Conservation (phyloP, 257 asterid species). For the Hygrophila difformis region DNA sequence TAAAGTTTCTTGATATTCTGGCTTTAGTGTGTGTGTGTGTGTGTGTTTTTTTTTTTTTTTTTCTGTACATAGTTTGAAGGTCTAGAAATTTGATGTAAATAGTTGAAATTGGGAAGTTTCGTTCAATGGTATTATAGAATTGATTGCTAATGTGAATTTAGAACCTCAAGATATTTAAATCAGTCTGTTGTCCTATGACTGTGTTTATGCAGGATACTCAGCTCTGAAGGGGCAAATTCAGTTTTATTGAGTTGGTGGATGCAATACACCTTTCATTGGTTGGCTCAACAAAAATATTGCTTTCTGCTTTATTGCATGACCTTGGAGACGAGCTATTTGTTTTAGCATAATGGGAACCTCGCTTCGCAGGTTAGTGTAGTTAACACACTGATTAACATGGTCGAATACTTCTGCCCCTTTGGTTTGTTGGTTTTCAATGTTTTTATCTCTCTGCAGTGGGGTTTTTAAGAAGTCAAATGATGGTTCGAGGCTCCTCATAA, state of each 20-base stretch:
- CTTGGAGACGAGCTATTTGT: slow-evolving; percentile 49
- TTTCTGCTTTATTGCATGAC: slow-evolving; percentile 40
- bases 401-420: slow-evolving; percentile 3
- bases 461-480: slow-evolving; percentile 64
- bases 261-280: slow-evolving; percentile 22
- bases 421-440: slow-evolving; percentile 7
- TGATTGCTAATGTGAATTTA: no score
- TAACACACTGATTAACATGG: slow-evolving; percentile 4
- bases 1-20: neutral
- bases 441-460: slow-evolving; percentile 53
- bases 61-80: slow-evolving; percentile 2
- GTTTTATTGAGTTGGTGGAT: slow-evolving; percentile 28
- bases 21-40: no score
- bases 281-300: slow-evolving; percentile 46
- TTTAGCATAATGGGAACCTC: slow-evolving; percentile 64
- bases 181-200: slow-evolving; percentile 1
- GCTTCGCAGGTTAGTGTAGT: slow-evolving; percentile 58
- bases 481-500: slow-evolving; percentile 57
- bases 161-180: no score
- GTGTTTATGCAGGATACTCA: slow-evolving; percentile 31
- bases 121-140: neutral
- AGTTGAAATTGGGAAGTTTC: no score
- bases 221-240: slow-evolving; percentile 17
- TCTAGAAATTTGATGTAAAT: slow-evolving; percentile 3
- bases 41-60: slow-evolving; percentile 6